Base-by-base conservation (phyloP, 176 grass and related monocot genomes). In the Urochloa ruziziensis region DNA sequence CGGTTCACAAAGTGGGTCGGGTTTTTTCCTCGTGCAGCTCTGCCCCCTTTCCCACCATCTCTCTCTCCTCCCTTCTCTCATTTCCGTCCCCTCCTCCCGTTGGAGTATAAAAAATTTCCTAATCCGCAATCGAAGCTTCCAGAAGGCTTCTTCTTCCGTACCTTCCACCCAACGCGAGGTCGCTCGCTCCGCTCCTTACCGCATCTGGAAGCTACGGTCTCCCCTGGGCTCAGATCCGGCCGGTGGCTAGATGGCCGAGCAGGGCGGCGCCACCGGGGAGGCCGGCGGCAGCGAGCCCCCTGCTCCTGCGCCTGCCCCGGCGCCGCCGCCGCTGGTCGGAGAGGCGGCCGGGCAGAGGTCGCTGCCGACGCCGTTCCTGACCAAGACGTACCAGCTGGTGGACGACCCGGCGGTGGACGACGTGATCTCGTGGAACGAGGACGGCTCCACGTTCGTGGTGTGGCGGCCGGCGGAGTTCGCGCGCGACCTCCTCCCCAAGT, bases 401-500 rank as follows among this genome's bases (percentile, higher is more conserved):
- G 96, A 95, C 1, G 91, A 98, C 83, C 89, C 91, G 18, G 60
- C 76, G 58, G 85, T 94, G 6, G 93, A 98, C 70, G 96, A 98
- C 75, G 91, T 98, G 27, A 98, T 98, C 71, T 95, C 96, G 27
- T 98, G 96, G 96, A 88, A 82, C 81, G 91, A 94, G 40, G 93
- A 95, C 66, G 96, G 96, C 32, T 90, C 91, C 23, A 90, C 93
- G 27, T 98, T 98, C 82, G 80, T 98, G 13, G 96, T 98, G 71
- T 98, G 96, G 96, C 82, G 93, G 0, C 96, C 93, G 27, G 89
- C 96, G 17, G 96, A 98, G 86, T 98, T 98, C 75, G 85, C 96
- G 1, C 77, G 91, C 10, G 96, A 98, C 77, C 87, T 98, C 28
- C 96, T 99, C 64, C 93, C 93, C 46, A 99, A 99, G 76, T 94